phyloP scores from a whole-genome alignment of 768 basidiomycete genomes.

The Tulasnella calospora region DNA sequence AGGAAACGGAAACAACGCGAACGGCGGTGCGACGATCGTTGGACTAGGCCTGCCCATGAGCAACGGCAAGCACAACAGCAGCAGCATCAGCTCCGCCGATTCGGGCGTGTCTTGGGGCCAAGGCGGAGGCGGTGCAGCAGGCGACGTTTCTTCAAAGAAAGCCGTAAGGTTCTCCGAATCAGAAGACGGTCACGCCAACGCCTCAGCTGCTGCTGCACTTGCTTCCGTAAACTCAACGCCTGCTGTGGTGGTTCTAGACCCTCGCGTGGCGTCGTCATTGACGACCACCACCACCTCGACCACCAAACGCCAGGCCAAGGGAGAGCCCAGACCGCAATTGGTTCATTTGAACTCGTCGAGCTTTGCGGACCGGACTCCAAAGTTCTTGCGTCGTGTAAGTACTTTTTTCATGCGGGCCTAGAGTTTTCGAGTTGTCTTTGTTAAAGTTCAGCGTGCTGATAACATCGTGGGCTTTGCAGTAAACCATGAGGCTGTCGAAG shows the following conservation, averaged over 20 bases:
- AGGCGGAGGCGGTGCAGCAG: background rate
- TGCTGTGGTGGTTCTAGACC: slow-evolving; percentile 10
- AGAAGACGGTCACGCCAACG: background rate
- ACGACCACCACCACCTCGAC: background rate
- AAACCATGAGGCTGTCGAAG: background rate
- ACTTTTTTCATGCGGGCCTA: background rate
- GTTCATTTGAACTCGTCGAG: background rate
- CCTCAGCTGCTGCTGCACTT: background rate
- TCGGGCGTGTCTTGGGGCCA: background rate
- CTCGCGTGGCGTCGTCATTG: background rate
- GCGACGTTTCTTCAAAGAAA: background rate
- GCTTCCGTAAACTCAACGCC: background rate
- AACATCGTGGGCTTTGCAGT: background rate
- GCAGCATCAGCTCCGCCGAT: slow-evolving; percentile 12
- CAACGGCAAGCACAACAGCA: slow-evolving; percentile 2
- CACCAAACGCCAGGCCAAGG: background rate
- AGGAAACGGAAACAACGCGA: background rate
- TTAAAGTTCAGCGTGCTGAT: background rate
- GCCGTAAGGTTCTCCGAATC: slow-evolving; percentile 20
- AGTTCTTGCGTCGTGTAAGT: slow-evolving; percentile 22
- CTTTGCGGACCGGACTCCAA: slow-evolving; percentile 8
- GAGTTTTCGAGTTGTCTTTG: background rate
- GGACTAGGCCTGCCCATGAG: background rate
- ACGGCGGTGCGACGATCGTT: background rate
- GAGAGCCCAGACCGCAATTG: background rate